Conservation (phyloP, 169 alveolate genomes). For the Plasmodium knowlesi region DNA sequence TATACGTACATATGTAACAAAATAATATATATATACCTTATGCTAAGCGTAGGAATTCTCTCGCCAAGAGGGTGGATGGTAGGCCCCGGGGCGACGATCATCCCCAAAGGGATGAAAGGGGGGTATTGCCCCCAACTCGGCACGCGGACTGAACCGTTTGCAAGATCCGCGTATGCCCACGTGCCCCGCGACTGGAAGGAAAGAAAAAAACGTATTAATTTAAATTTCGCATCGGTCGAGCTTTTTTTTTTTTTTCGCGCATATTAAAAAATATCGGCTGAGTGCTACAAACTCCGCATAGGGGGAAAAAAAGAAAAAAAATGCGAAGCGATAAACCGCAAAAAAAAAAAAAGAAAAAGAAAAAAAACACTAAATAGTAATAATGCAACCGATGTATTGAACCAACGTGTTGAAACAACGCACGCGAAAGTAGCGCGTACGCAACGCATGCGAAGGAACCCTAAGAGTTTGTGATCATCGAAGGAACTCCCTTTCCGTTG, state of each 20-base stretch:
- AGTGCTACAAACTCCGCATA: neutral
- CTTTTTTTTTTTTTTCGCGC: neutral
- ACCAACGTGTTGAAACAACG: neutral
- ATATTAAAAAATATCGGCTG: neutral
- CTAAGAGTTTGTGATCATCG: neutral
- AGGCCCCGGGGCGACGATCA: neutral
- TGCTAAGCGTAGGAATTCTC: neutral
- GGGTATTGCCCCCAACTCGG: neutral
- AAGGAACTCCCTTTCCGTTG: neutral
- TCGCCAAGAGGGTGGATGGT: neutral
- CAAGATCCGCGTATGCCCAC: neutral
- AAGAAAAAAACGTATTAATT: no score
- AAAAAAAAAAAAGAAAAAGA: neutral
- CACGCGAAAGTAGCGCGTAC: neutral
- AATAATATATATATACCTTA: neutral
- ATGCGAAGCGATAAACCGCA: neutral
- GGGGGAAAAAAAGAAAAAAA: neutral
- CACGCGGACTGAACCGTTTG: neutral
- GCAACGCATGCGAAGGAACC: neutral
- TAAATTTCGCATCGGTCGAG: neutral
- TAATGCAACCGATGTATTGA: neutral
- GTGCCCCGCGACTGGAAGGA: neutral
- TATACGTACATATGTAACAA: neutral
- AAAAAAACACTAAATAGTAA: neutral
- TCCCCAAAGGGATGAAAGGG: neutral